Conservation (phyloP, 768 basidiomycete genomes). For the Lepiota venenata region DNA sequence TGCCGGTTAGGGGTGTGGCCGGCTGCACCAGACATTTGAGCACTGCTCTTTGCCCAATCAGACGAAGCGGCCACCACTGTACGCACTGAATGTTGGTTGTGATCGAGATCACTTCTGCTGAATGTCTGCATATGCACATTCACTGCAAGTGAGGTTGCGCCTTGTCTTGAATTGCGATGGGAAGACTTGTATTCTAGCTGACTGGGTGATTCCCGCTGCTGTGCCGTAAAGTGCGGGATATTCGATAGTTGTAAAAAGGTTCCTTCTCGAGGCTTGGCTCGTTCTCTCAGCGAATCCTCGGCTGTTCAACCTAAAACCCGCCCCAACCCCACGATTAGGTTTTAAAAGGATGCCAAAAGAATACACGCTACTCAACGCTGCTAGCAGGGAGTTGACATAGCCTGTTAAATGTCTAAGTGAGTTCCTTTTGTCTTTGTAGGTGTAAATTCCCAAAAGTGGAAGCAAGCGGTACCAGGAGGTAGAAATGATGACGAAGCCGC, state of each 20-base stretch:
- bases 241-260: conserved; percentile 31
- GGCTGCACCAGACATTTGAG: neutral
- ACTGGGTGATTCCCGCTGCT: conserved; percentile 15
- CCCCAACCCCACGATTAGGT: conserved; percentile 1
- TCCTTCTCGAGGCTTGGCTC: conserved; percentile 26
- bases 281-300: conserved; percentile 43
- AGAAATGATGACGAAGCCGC: conserved; percentile 1
- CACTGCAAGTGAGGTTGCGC: conserved; percentile 18
- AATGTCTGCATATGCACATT: conserved; percentile 32
- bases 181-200: conserved; percentile 14
- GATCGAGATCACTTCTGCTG: conserved; percentile 28
- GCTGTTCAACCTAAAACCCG: conserved; percentile 39
- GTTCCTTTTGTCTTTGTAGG: neutral
- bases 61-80: neutral
- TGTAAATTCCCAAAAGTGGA: neutral
- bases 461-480: neutral
- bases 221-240: conserved; percentile 24
- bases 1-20: neutral
- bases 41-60: neutral
- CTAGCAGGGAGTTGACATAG: conserved; percentile 51
- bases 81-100: conserved; percentile 19
- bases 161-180: conserved; percentile 10
- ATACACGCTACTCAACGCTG: conserved; percentile 35
- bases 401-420: conserved; percentile 24
- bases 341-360: neutral